A percentile compares a stretch with the other conserved stretches of the same genome.
Evolutionary conservation across 139 green algal species (phyloP).

Genomic region (Chlamydomonas incerta): DNA sequence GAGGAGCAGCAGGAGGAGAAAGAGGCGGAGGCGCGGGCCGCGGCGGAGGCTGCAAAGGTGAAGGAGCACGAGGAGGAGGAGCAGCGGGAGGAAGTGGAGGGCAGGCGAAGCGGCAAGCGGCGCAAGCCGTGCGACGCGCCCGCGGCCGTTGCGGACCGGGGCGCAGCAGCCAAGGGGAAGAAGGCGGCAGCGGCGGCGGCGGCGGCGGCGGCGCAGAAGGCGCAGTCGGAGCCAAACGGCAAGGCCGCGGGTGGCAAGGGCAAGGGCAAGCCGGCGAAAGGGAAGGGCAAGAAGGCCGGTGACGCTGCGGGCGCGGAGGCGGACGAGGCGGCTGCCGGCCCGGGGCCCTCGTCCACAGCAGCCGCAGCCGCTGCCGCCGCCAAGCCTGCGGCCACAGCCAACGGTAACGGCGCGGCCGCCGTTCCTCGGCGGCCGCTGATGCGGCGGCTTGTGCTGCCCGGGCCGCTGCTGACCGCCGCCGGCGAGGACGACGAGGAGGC

Average conservation of each 20-base stretch:
- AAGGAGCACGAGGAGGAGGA: neutral
- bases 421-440: neutral
- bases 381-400: too few species aligned
- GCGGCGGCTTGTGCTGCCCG: neutral
- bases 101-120: conserved; percentile 5
- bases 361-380: neutral
- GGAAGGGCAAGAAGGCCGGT: neutral
- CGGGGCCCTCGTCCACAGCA: neutral
- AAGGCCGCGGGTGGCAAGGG: neutral
- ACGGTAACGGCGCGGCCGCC: neutral
- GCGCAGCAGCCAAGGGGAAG: neutral
- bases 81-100: neutral
- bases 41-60: neutral
- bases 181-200: neutral
- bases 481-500: too few species aligned
- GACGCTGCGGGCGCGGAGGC: neutral
- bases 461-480: neutral
- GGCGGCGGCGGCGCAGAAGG: too few species aligned
- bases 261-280: neutral
- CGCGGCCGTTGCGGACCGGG: neutral
- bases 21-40: neutral
- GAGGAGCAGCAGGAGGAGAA: neutral
- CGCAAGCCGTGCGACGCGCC: neutral
- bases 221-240: neutral
- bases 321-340: neutral